A percentile compares a stretch with the other conserved stretches of the same genome.
Conservation (phyloP, 2,329 filamentous ascomycete genomes). For the Aureobasidium uvarum region DNA sequence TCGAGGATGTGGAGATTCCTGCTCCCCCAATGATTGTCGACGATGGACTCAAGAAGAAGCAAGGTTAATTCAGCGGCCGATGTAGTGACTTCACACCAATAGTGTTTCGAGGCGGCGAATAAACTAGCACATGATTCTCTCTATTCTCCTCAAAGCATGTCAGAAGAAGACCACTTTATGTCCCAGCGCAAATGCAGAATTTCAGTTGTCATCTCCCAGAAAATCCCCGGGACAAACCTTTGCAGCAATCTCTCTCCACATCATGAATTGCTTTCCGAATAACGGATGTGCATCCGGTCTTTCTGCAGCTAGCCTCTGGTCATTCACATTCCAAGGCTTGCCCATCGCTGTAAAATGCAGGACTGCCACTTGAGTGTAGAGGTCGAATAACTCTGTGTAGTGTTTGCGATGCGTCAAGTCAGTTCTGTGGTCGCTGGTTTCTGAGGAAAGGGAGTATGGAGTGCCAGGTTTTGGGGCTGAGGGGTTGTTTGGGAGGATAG, state of each 20-base stretch:
- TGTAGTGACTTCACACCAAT: too few relatives aligned
- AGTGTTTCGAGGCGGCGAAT: too few relatives aligned
- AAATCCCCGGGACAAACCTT: conserved; percentile 24
- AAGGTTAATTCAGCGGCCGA: background rate
- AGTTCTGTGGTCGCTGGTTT: background rate
- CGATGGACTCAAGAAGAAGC: conserved; percentile 36
- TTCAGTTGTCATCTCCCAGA: background rate
- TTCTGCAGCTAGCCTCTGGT: conserved; percentile 16
- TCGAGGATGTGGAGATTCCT: conserved; percentile 54
- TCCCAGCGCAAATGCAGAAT: too few relatives aligned
- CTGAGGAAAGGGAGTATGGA: background rate
- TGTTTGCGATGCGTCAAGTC: conserved; percentile 25
- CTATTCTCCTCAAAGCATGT: too few relatives aligned
- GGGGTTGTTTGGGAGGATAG: background rate
- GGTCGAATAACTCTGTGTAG: conserved; percentile 30
- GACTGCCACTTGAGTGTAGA: conserved; percentile 32
- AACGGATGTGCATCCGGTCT: conserved; percentile 34
- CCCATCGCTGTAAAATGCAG: conserved; percentile 36
- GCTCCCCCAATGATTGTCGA: conserved; percentile 36
- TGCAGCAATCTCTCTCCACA: conserved; percentile 32
- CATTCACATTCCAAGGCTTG: conserved; percentile 34
- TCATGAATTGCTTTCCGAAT: conserved; percentile 32
- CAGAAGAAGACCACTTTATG: too few relatives aligned
- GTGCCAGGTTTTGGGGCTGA: background rate
- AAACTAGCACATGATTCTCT: too few relatives aligned